Base-by-base conservation (phyloP, 2,329 filamentous ascomycete species). In the Albophoma yamanashiensis region DNA sequence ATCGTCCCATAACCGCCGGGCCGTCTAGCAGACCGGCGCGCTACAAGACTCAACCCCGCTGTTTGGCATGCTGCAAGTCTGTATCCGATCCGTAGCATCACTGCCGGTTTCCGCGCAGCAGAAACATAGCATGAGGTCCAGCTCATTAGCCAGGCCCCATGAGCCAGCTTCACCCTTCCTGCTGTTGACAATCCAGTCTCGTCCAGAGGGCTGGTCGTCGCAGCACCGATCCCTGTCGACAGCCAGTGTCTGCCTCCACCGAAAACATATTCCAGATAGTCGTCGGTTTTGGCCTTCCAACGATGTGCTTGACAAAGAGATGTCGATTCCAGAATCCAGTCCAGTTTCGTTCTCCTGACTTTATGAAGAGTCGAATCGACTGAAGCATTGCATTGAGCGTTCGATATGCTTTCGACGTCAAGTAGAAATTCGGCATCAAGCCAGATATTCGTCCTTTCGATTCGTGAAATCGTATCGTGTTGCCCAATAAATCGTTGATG, bases 221-320 rank as follows among this genome's bases (percentile, higher is more conserved):
- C n/a, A 63, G 67, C 66, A 65, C 65, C 69, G 65, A 67, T 71
- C 69, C 27, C 71, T 73, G 72, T 75, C 70, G 74, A 76, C 77
- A 79, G 62, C 74, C 75, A 75, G 76, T 78, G 77, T 73, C 69
- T 69, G 70, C 66, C 68, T 70, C 67, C 63, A 63, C 65, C 66
- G 62, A 59, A 20, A 60, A 64, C 57, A 69, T 72, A 77, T 74
- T 64, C 72, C 75, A 65, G 76, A 76, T 77, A 74, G 40, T 58
- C 45, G 45, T 64, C 64, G 63, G 66, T 64, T 58, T 64, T 67
- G 67, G 70, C 70, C 69, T 74, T 68, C 68, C 65, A 70, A 74
- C 74, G 69, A 69, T 67, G 59, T 62, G 61, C 63, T 64, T 65
- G 69, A 57, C 58, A 57, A 65, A 62, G 50, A 64, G 56, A 59